Conservation (phyloP, 257 asterid species). For the Scutellaria baicalensis region DNA sequence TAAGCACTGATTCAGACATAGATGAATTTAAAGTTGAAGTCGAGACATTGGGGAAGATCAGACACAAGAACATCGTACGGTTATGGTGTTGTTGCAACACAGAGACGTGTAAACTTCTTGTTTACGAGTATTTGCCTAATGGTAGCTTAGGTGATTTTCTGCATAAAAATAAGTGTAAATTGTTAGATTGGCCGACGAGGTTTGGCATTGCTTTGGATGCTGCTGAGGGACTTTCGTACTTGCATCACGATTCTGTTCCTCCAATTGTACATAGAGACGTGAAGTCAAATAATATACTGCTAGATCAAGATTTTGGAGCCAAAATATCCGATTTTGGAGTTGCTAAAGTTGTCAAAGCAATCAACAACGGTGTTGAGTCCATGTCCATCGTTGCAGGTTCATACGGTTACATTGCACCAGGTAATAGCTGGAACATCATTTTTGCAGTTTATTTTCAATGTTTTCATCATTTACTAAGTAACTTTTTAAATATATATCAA, state of each 20-base stretch:
- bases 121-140: slow-evolving; percentile 75
- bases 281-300: slow-evolving; percentile 65
- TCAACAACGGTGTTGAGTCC: slow-evolving; percentile 31
- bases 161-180: slow-evolving; percentile 35
- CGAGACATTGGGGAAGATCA: slow-evolving; percentile 62
- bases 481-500: background rate
- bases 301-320: slow-evolving; percentile 58
- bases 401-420: slow-evolving; percentile 93
- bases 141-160: slow-evolving; percentile 85
- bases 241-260: slow-evolving; percentile 88
- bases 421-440: slow-evolving; percentile 13
- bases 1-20: slow-evolving; percentile 16
- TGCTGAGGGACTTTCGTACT: slow-evolving; percentile 80
- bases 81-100: slow-evolving; percentile 68
- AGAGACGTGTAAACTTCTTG: slow-evolving; percentile 54
- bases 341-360: slow-evolving; percentile 44
- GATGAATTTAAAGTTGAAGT: slow-evolving; percentile 64
- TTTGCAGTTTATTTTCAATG: too few species aligned
- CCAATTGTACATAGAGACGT: slow-evolving; percentile 85
- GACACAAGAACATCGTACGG: slow-evolving; percentile 80
- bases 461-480: background rate
- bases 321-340: slow-evolving; percentile 84
- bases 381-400: slow-evolving; percentile 88
- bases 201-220: slow-evolving; percentile 63
- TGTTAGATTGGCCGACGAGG: slow-evolving; percentile 63